phyloP scores from a whole-genome alignment of 2,329 filamentous ascomycete genomes.

The Tolypocladium guangdongense region DNA sequence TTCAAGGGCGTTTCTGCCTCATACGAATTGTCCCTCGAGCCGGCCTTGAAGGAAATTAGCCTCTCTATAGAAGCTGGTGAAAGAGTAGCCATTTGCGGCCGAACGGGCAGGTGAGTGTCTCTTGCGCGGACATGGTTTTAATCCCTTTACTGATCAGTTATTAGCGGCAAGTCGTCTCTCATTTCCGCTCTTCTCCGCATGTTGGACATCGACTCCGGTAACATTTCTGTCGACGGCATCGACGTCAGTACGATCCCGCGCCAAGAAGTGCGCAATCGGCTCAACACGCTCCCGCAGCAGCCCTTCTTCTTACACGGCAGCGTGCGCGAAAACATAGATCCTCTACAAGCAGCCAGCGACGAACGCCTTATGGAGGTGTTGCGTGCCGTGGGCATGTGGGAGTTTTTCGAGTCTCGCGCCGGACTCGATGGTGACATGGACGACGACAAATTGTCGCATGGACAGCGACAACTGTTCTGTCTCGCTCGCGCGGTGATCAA shows the following conservation, averaged over 20 bases:
- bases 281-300: constrained; percentile 40
- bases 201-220: constrained; percentile 28
- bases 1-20: constrained; percentile 18
- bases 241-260: constrained; percentile 17
- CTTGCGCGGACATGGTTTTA: not conserved
- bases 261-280: constrained; percentile 11
- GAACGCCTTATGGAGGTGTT: constrained; percentile 31
- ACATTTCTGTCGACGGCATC: constrained; percentile 32
- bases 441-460: constrained; percentile 23
- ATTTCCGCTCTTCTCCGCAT: constrained; percentile 35
- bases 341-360: constrained; percentile 23
- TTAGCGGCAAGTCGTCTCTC: constrained; percentile 23
- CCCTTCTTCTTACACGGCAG: constrained; percentile 36
- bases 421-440: constrained; percentile 24
- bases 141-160: constrained; percentile 7
- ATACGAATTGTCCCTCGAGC: constrained; percentile 11
- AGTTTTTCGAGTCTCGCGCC: constrained; percentile 24
- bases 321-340: constrained; percentile 39
- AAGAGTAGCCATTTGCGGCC: constrained; percentile 32
- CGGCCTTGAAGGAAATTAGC: constrained; percentile 16
- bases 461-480: constrained; percentile 34
- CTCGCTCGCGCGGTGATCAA: constrained; percentile 24
- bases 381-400: constrained; percentile 31
- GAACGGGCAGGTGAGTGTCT: constrained; percentile 21
- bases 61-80: constrained; percentile 20